These are phyloP conservation scores for Ganoderma resinaceum DNA, from an alignment of 1,284 basidiomycete genomes.

Conservation along the genomic window DNA sequence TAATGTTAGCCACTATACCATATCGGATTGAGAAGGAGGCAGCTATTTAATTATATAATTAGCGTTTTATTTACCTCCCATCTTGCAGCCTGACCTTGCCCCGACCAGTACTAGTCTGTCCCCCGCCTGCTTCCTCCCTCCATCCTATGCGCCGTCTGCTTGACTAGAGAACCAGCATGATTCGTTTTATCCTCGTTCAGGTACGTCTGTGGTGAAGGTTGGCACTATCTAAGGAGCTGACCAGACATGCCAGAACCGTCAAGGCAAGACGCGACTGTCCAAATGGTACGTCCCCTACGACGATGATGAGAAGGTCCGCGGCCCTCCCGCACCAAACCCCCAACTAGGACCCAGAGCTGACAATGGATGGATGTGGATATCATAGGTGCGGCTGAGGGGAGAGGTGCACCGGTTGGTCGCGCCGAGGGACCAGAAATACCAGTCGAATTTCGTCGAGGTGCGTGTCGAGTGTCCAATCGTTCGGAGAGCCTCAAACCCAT, in stretches of 20 bases:
- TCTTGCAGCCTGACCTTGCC: too few species aligned
- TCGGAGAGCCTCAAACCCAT: not conserved
- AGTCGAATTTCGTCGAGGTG: slow-evolving; percentile 99
- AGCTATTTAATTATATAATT: not conserved
- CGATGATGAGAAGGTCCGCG: slow-evolving; percentile 90
- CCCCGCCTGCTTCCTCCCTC: not conserved
- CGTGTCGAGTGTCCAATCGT: slow-evolving; percentile 31
- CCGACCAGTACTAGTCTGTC: too few species aligned
- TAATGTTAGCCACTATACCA: slow-evolving; percentile 33
- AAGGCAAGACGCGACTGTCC: slow-evolving; percentile 95
- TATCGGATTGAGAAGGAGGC: slow-evolving; percentile 19
- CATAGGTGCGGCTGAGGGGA: slow-evolving; percentile 86
- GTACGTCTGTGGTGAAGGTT: slow-evolving; percentile 44
- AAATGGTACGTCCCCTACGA: slow-evolving; percentile 98
- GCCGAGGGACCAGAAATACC: slow-evolving; percentile 98
- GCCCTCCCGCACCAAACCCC: not conserved
- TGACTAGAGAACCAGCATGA: slow-evolving; percentile 57
- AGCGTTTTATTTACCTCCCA: too few species aligned
- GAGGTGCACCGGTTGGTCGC: slow-evolving; percentile 97
- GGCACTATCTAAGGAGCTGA: not conserved
- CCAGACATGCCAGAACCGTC: slow-evolving; percentile 79
- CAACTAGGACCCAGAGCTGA: not conserved
- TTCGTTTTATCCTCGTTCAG: slow-evolving; percentile 94
- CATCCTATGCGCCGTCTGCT: not conserved
- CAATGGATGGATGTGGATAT: slow-evolving; percentile 10